Evolutionary conservation across 352 stramenopile genomes (phyloP).

Genomic region (Thalassiosira hispida): DNA sequence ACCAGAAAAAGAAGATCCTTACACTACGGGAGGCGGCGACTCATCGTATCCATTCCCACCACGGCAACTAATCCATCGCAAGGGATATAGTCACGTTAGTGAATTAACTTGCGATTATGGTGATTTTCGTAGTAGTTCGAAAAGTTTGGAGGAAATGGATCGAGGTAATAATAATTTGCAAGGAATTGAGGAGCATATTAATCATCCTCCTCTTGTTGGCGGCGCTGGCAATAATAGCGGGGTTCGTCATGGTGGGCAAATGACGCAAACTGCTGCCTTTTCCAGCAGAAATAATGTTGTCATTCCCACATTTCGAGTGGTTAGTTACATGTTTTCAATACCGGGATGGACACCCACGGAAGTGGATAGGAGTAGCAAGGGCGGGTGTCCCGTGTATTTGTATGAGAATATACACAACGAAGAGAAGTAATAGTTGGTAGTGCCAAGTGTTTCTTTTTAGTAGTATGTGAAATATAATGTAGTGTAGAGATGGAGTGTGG

Average conservation of each 20-base stretch:
- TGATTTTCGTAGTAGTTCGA: not conserved
- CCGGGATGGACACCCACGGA: conserved; percentile 65
- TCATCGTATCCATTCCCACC: not conserved
- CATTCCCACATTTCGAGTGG: conserved; percentile 57
- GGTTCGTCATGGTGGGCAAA: not conserved
- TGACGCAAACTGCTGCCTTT: too few species aligned
- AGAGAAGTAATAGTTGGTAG: too few species aligned
- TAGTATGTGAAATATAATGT: too few species aligned
- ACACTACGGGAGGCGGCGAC: not conserved
- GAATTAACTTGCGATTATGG: conserved; percentile 47
- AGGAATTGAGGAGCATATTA: not conserved
- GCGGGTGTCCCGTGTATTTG: conserved; percentile 70
- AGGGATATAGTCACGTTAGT: conserved; percentile 45
- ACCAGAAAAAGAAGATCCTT: not conserved
- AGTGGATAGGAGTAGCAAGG: conserved; percentile 65
- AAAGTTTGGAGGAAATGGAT: too few species aligned
- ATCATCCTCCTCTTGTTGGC: not conserved
- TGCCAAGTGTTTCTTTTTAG: too few species aligned
- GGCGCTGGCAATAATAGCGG: not conserved
- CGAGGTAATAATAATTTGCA: conserved; percentile 2
- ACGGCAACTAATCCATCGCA: conserved; percentile 25
- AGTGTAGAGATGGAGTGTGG: too few species aligned
- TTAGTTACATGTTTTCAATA: conserved; percentile 81
- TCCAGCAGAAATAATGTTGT: not conserved
- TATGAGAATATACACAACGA: conserved; percentile 61